A percentile compares a stretch with the other conserved stretches of the same genome.
phyloP scores from a whole-genome alignment of 352 stramenopile species.

The Pythium grandisporangium region DNA sequence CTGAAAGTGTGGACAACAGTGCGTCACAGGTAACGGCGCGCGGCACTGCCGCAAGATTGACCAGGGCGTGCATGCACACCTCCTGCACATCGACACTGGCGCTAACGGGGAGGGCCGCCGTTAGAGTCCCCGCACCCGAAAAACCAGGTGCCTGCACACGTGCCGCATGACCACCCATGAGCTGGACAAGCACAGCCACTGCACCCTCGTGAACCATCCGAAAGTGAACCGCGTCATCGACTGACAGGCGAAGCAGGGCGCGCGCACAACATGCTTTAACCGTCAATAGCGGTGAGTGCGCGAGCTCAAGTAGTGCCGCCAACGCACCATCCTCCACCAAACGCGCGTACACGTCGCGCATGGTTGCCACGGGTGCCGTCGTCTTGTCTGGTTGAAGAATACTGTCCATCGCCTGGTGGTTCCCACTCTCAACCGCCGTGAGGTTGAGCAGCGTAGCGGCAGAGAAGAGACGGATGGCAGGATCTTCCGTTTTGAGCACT shows the following conservation, averaged over 20 bases:
- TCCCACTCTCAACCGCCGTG: conserved; percentile 12
- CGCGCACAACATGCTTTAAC: conserved; percentile 65
- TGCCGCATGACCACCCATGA: conserved; percentile 48
- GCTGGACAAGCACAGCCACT: conserved; percentile 49
- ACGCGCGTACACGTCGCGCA: conserved; percentile 42
- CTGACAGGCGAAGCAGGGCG: conserved; percentile 58
- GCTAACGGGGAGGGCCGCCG: conserved; percentile 6
- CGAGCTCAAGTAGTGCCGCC: conserved; percentile 44
- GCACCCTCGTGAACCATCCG: conserved; percentile 71
- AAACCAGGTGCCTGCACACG: too few species aligned
- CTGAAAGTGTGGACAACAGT: conserved; percentile 39
- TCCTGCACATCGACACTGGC: conserved; percentile 37
- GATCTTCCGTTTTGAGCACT: conserved; percentile 68
- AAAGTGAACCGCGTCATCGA: conserved; percentile 69
- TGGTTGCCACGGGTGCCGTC: conserved; percentile 12
- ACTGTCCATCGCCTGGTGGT: neutral
- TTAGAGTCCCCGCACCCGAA: too few species aligned
- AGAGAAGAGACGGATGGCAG: conserved; percentile 47
- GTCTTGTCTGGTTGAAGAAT: neutral
- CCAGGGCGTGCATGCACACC: conserved; percentile 52
- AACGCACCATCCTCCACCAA: conserved; percentile 74
- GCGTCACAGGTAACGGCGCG: conserved; percentile 68
- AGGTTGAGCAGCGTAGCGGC: conserved; percentile 75
- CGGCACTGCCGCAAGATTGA: conserved; percentile 60
- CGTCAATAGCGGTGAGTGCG: conserved; percentile 47